These are phyloP conservation scores for Microstegium vimineum DNA, from an alignment of 176 grass and related monocot species.

Conservation along the genomic window DNA sequence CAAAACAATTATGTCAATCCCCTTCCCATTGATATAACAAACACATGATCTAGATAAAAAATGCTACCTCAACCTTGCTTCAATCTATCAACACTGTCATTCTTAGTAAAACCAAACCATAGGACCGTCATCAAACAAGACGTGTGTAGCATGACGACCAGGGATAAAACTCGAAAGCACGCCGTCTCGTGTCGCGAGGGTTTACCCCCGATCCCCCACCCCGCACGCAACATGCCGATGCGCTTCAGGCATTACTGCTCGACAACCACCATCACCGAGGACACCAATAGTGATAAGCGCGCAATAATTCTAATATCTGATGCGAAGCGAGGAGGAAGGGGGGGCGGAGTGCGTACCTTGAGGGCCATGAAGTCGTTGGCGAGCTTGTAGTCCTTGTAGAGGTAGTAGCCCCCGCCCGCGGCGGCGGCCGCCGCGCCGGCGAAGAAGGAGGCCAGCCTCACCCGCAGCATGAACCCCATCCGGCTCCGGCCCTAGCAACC, in stretches of 20 bases:
- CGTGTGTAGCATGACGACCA: neutral
- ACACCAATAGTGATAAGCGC: neutral
- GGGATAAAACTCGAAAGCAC: neutral
- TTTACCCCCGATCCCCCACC: conserved; percentile 7
- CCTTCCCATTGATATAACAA: neutral
- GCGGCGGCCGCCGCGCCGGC: conserved; percentile 66
- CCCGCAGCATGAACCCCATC: conserved; percentile 93
- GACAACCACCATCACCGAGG: neutral
- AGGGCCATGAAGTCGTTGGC: conserved; percentile 63
- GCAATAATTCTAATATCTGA: conserved; percentile 12
- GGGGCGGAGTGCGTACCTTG: conserved; percentile 39
- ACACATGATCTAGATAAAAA: neutral
- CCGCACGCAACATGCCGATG: neutral
- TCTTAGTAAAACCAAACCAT: neutral
- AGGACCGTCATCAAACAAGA: neutral
- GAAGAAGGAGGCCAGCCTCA: conserved; percentile 83
- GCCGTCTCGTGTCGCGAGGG: neutral
- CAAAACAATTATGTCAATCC: neutral
- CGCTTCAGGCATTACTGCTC: neutral
- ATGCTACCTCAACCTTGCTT: neutral
- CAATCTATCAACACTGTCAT: neutral
- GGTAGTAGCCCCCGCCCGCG: conserved; percentile 57
- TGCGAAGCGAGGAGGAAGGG: neutral
- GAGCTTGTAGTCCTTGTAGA: conserved; percentile 97
- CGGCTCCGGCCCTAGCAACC: conserved; percentile 7